Evolutionary conservation across 176 grass and related monocot species (phyloP), one percentile per base, ranked within the genome.

Genomic region (Juncus effusus): DNA sequence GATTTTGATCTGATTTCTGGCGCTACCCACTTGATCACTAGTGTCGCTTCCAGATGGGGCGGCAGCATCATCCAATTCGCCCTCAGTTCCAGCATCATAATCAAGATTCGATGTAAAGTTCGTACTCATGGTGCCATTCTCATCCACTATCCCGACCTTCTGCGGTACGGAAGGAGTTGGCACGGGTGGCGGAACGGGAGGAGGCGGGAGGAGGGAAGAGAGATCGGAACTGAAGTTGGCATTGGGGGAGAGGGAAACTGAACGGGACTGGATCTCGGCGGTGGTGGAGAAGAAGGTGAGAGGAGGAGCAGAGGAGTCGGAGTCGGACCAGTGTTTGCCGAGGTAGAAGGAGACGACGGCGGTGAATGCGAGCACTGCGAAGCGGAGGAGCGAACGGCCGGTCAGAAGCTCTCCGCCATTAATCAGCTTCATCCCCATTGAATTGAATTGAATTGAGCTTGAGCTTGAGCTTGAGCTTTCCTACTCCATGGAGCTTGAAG

Each of bases 131-230:
- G 76, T 79, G 50, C 81, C 81, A 7, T 66, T 58, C 11, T 71
- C 70, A 49, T 84, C 75, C 13, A 84, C 76, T 49, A 84, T 63
- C 10, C 81, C 76, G 12, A 84, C 76, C 69, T 45, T 75, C 70
- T 14, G 41, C 39, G 37, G 4, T 40, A 16, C 5, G 12, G 5
- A 6, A 37, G 69, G 49, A 37, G 61, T 1, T 3, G 52, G 60
- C 13, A 60, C 59, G 19, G 60, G 60, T 60, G 60, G 38, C 19
- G 39, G 28, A 13, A 16, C 19, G 36, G 54, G 39, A 60, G 65
- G 19, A n/a, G 42, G 40, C 3, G 64, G 4, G 54, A 66, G 5
- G 28, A 76, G 7, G 36, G 36, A 42, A 36, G 44, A 64, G 3
- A 36, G 19, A 37, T 66, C 61, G 10, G 51, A 38, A 51, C 45